Percentiles rank a stretch among this genome's conserved stretches.
phyloP scores from a whole-genome alignment of 2,329 filamentous ascomycete species.

The Capronia americana region DNA sequence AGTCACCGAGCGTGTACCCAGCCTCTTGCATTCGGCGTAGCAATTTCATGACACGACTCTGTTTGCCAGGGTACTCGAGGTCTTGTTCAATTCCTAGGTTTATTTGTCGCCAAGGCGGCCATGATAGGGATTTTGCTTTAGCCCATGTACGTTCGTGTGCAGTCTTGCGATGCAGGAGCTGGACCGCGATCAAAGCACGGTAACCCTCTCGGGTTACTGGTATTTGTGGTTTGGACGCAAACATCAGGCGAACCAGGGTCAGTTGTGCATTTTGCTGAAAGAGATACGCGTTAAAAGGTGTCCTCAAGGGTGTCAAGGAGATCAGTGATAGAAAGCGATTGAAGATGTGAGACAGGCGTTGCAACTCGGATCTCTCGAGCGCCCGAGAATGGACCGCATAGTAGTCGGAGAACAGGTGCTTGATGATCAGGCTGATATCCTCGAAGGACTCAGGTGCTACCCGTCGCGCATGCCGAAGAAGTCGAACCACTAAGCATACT shows the following conservation, averaged over 20 bases:
- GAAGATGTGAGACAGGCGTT: constrained; percentile 43
- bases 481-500: constrained; percentile 50
- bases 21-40: constrained; percentile 64
- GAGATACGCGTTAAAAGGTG: constrained; percentile 57
- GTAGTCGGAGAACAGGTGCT: constrained; percentile 26
- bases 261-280: constrained; percentile 65
- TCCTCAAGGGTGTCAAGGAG: constrained; percentile 54
- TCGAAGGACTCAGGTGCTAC: constrained; percentile 56
- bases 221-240: constrained; percentile 59
- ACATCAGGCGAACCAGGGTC: constrained; percentile 63
- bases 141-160: constrained; percentile 63
- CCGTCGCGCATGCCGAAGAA: constrained; percentile 59
- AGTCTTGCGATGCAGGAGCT: constrained; percentile 65
- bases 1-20: constrained; percentile 59
- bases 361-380: constrained; percentile 17
- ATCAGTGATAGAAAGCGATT: constrained; percentile 59
- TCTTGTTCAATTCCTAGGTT: constrained; percentile 66
- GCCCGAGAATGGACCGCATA: constrained; percentile 13
- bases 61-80: constrained; percentile 62
- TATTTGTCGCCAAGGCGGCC: constrained; percentile 71
- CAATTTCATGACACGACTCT: constrained; percentile 63
- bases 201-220: constrained; percentile 65
- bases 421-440: constrained; percentile 48
- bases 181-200: constrained; percentile 61
- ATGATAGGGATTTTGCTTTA: constrained; percentile 63